phyloP scores from a whole-genome alignment of 1,284 basidiomycete species.

The Moesziomyces antarcticus region DNA sequence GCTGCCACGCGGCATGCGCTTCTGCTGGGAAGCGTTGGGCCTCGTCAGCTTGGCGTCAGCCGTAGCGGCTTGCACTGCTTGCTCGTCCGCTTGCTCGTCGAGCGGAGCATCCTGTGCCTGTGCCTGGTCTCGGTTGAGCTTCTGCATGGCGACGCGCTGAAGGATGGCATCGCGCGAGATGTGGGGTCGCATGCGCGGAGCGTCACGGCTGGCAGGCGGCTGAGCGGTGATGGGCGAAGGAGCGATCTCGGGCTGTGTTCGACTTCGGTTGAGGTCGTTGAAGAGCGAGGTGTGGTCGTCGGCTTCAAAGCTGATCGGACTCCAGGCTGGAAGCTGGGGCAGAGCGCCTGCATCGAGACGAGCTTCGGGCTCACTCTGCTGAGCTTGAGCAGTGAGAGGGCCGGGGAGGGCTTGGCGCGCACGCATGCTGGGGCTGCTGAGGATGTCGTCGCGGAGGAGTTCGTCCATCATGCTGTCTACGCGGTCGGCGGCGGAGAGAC shows the following conservation, averaged over 20 bases:
- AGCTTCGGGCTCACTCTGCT: constrained; percentile 1
- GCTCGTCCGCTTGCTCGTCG: neutral
- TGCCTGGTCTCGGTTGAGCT: constrained; percentile 40
- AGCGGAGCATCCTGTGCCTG: constrained; percentile 1
- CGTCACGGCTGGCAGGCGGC: constrained; percentile 15
- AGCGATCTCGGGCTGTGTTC: constrained; percentile 21
- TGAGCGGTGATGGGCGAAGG: constrained; percentile 7
- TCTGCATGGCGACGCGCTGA: constrained; percentile 57
- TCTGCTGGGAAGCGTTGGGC: constrained; percentile 14
- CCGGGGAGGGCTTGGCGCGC: constrained; percentile 12
- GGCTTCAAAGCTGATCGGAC: constrained; percentile 51
- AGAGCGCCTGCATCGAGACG: constrained; percentile 15
- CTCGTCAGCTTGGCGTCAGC: constrained; percentile 7
- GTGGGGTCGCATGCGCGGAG: constrained; percentile 52
- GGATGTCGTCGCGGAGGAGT: constrained; percentile 58
- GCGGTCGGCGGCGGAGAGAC: constrained; percentile 53
- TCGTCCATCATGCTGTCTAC: constrained; percentile 64
- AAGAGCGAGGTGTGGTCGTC: constrained; percentile 19
- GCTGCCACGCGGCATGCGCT: constrained; percentile 29
- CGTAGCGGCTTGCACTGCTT: neutral
- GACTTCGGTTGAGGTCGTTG: constrained; percentile 17
- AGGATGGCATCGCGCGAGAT: constrained; percentile 65
- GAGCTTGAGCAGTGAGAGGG: constrained; percentile 12
- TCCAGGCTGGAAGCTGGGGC: constrained; percentile 62
- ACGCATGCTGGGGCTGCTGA: constrained; percentile 40